Conservation (phyloP, 495 filamentous ascomycete genomes). For the Penicillium verhagenii region DNA sequence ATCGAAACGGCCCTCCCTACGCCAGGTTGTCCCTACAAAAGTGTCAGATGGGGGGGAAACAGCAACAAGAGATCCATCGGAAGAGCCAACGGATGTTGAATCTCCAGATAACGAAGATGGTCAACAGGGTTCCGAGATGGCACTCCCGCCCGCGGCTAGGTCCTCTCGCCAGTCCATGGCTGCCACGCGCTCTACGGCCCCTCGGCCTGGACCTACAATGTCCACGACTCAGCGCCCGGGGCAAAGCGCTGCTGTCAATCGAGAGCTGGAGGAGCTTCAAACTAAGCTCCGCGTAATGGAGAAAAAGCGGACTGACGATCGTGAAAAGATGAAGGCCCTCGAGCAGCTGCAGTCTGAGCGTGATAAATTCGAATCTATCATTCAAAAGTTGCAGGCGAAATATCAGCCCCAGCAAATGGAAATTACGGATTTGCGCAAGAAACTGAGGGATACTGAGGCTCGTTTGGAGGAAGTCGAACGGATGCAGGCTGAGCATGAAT, state of each 20-base stretch:
- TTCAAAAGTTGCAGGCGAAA: constrained; percentile 88
- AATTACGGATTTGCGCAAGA: constrained; percentile 68
- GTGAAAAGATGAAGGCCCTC: constrained; percentile 79
- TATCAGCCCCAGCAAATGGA: constrained; percentile 86
- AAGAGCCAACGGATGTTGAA: constrained; percentile 31
- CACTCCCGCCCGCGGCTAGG: constrained; percentile 11
- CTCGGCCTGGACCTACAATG: constrained; percentile 23
- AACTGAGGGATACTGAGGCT: constrained; percentile 71
- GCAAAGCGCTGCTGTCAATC: constrained; percentile 44
- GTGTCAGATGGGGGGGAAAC: constrained; percentile 30
- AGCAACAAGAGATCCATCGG: constrained; percentile 28
- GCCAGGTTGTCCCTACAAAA: constrained; percentile 29
- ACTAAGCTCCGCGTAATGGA: constrained; percentile 76
- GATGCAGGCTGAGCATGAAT: constrained; percentile 78
- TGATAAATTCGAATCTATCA: constrained; percentile 83
- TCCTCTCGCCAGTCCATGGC: constrained; percentile 35
- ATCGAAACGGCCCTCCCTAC: constrained; percentile 42
- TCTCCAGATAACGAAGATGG: constrained; percentile 25
- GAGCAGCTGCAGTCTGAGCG: constrained; percentile 76
- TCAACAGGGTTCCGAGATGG: constrained; percentile 14
- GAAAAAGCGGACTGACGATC: constrained; percentile 78
- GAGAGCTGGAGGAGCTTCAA: constrained; percentile 77
- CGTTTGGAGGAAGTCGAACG: constrained; percentile 67
- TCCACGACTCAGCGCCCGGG: constrained; percentile 30
- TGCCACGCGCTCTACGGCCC: constrained; percentile 22